Evolutionary conservation across 139 green algal species (phyloP), one percentile per base, ranked within the genome.

Genomic region (Chlamydomonas sp.): DNA sequence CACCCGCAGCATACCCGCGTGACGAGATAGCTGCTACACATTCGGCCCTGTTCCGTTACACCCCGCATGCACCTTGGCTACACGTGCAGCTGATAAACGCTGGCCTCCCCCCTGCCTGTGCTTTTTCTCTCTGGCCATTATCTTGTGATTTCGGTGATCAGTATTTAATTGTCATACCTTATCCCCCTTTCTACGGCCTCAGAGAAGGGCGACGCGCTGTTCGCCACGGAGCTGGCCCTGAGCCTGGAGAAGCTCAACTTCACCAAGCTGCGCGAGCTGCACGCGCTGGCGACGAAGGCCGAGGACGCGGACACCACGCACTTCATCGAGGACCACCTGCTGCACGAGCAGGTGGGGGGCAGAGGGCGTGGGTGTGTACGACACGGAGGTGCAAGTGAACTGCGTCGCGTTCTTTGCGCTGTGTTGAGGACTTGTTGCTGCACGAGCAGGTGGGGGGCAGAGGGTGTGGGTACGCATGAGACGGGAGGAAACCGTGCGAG

Each of bases 221-320:
- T 97, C 84, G 96, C 95, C 49, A 94, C 97, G 87, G 96, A 98
- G 92, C 89, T 99, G 75, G 91, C 95, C 0, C 92, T 99, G 59
- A 92, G 83, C 8, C 91, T 99, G 85, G 96, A 99, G 92, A 99
- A 99, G 93, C 90, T 99, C 73, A 98, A 97, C 92, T 97, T 97
- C 81, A 89, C 96, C 71, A 96, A 96, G 90, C 93, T 98, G 75
- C 83, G 92, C 16, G 69, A 90, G 63, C 85, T 97, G 88, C 94
- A 97, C 78, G 17, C 77, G 5, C 63, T 96, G 49, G 95, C 95
- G 5, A 89, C 93, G 4, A 80, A 95, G 67, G 57, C 75, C 49
- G 91, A 88, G 2, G 95, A 98, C 72, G 79, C 93, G 8, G 82
- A 95, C 77, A 90, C 96, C 77, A 78, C 66, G 3, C 94, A 98